Percentiles rank a stretch among this genome's conserved stretches.
Evolutionary conservation across 805 yeast genomes (phyloP).

Genomic region (Lachancea kluyveri): DNA sequence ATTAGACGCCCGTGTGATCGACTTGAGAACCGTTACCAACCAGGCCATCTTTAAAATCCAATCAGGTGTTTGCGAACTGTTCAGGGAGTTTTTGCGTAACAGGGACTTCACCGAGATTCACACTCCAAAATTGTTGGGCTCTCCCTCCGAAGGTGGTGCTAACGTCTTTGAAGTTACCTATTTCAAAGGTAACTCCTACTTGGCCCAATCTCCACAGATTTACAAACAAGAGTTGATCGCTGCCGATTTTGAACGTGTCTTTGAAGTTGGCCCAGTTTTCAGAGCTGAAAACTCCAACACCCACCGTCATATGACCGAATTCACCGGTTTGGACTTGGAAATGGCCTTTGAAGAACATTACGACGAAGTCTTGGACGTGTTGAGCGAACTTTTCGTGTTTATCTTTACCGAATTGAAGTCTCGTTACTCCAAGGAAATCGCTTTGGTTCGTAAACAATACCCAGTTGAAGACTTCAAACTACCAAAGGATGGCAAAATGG

Average conservation of each 20-base stretch:
- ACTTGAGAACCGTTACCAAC: conserved; percentile 92
- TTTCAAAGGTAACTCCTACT: conserved; percentile 85
- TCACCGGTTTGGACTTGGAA: conserved; percentile 94
- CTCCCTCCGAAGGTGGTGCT: conserved; percentile 97
- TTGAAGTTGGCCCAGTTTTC: conserved; percentile 95
- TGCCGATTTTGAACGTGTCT: conserved; percentile 94
- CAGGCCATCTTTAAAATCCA: conserved; percentile 95
- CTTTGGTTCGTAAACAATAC: conserved; percentile 83
- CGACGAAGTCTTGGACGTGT: conserved; percentile 71
- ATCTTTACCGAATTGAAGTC: conserved; percentile 78
- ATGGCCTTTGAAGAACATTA: conserved; percentile 98
- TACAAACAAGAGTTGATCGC: conserved; percentile 98
- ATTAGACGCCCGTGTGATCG: conserved; percentile 91
- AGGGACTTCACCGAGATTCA: conserved; percentile 84
- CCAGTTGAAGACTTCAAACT: conserved; percentile 97
- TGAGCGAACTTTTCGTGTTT: conserved; percentile 74
- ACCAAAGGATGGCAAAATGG: conserved; percentile 93
- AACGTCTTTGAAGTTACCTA: conserved; percentile 91
- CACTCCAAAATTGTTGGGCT: conserved; percentile 91
- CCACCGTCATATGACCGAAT: conserved; percentile 99
- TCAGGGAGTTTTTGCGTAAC: conserved; percentile 75
- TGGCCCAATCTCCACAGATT: conserved; percentile 98
- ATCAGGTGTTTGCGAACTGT: conserved; percentile 80
- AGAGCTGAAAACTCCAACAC: conserved; percentile 99
- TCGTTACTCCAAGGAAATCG: conserved; percentile 80